Conservation (phyloP, 345 rosid species). For the Lepidium sativum region DNA sequence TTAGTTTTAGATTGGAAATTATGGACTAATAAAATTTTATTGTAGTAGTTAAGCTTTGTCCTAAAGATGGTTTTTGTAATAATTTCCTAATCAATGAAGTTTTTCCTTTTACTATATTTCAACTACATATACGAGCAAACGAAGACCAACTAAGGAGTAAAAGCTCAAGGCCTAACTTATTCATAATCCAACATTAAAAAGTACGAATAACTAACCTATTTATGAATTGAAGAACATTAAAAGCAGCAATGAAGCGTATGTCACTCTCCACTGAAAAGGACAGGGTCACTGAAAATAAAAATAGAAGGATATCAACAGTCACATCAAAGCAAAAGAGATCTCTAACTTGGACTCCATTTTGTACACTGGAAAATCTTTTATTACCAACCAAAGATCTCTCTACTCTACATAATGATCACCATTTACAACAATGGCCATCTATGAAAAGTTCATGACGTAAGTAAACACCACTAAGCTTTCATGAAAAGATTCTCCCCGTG, state of each 20-base stretch:
- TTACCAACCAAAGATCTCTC: background rate
- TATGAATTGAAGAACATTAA: background rate
- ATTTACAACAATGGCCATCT: background rate
- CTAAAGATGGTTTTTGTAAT: constrained; percentile 22
- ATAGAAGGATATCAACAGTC: background rate
- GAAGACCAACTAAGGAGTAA: background rate
- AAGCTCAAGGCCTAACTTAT: background rate
- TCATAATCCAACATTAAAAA: background rate
- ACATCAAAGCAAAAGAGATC: background rate
- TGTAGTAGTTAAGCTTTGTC: constrained; percentile 22
- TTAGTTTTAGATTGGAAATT: constrained; percentile 6
- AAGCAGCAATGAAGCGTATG: background rate
- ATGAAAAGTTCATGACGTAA: constrained; percentile 10
- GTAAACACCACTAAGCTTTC: constrained; percentile 1
- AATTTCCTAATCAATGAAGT: constrained; percentile 15
- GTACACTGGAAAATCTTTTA: background rate
- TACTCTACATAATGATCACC: background rate
- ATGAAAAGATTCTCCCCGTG: background rate
- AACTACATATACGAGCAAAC: background rate
- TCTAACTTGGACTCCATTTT: background rate
- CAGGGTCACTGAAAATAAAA: background rate
- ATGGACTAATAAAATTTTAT: constrained; percentile 18
- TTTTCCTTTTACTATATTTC: background rate
- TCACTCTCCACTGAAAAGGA: background rate
- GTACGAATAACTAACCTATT: constrained; percentile 7